Conservation (phyloP, 2,329 filamentous ascomycete genomes). For the Leptographium procerum region DNA sequence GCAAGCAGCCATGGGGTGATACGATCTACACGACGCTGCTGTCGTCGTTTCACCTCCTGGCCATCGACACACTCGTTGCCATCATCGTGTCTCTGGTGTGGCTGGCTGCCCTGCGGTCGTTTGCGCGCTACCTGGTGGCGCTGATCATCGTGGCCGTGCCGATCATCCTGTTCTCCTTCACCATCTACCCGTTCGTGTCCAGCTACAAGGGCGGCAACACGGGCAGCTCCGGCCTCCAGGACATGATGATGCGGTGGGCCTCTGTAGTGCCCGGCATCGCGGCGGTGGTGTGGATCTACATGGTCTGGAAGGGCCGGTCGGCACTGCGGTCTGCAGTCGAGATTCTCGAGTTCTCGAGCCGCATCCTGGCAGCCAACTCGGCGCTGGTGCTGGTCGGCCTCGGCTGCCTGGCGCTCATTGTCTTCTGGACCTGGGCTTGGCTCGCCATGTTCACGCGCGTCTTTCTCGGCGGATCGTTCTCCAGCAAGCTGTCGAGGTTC, state of each 20-base stretch:
- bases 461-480: conserved; percentile 84
- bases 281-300: conserved; percentile 70
- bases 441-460: conserved; percentile 91
- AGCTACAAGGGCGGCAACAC: conserved; percentile 71
- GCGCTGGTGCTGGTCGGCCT: conserved; percentile 78
- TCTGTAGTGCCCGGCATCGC: conserved; percentile 65
- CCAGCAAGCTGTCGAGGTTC: conserved; percentile 50
- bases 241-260: conserved; percentile 78
- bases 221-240: conserved; percentile 66
- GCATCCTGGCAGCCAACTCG: conserved; percentile 75
- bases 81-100: conserved; percentile 80
- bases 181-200: conserved; percentile 79
- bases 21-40: conserved; percentile 87
- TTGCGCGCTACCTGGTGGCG: conserved; percentile 73
- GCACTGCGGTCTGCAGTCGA: conserved; percentile 73
- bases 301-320: conserved; percentile 68
- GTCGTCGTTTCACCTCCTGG: conserved; percentile 78
- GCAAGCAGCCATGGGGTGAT: conserved; percentile 63
- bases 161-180: conserved; percentile 76
- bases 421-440: conserved; percentile 93
- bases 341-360: conserved; percentile 85
- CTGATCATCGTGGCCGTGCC: conserved; percentile 76
- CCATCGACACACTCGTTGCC: conserved; percentile 83
- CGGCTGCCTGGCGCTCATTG: conserved; percentile 59
- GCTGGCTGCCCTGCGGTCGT: conserved; percentile 79